phyloP scores from a whole-genome alignment of 306 rosid genomes.

The Acacia crassicarpa region DNA sequence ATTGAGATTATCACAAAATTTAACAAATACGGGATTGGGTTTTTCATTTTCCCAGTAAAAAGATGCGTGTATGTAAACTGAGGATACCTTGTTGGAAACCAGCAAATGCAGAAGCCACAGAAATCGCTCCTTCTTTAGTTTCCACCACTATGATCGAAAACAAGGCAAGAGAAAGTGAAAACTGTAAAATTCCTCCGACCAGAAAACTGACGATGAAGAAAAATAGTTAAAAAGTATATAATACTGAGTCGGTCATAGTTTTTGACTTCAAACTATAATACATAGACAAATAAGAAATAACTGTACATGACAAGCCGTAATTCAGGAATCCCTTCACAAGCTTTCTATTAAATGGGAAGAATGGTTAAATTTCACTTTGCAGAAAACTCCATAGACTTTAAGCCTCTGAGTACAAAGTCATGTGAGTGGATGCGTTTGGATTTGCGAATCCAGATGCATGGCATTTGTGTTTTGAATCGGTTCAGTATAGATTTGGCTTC shows the following conservation, averaged over 20 bases:
- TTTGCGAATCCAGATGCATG: background rate
- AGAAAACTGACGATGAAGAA: background rate
- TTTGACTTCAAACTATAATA: background rate
- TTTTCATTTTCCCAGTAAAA: background rate
- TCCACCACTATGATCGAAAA: background rate
- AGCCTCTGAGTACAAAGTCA: background rate
- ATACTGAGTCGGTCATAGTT: background rate
- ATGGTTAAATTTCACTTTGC: background rate
- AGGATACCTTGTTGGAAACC: slow-evolving; percentile 1
- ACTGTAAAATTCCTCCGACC: slow-evolving; percentile 3
- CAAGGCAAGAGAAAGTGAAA: background rate
- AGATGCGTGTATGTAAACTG: background rate
- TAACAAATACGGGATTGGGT: background rate
- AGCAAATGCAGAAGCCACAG: slow-evolving; percentile 9
- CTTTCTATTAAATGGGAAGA: background rate
- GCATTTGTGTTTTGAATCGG: background rate
- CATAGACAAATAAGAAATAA: background rate
- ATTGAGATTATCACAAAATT: background rate
- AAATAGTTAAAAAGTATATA: background rate
- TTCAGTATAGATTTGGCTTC: background rate
- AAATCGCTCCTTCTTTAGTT: background rate
- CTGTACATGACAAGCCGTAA: background rate
- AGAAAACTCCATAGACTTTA: background rate
- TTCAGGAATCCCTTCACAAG: background rate
- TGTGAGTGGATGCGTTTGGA: background rate